Evolutionary conservation across 805 yeast genomes (phyloP).

Genomic region (Scheffersomyces lignosus): DNA sequence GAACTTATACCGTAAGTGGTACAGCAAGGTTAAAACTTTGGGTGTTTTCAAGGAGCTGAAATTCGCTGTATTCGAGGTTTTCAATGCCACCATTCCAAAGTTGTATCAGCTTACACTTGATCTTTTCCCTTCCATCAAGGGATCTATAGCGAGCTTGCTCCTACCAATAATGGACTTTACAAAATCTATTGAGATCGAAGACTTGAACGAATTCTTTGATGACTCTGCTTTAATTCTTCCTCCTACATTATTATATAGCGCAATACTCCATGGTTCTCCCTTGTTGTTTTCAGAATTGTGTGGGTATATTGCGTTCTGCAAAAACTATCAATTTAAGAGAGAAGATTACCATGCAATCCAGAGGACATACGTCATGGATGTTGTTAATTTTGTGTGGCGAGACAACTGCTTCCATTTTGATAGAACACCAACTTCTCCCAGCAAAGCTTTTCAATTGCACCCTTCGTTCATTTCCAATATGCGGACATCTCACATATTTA

Average conservation of each 20-base stretch:
- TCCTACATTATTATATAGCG: slow-evolving; percentile 35
- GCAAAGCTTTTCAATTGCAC: slow-evolving; percentile 41
- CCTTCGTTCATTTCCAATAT: slow-evolving; percentile 30
- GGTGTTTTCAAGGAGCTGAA: background rate
- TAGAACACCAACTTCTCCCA: slow-evolving; percentile 21
- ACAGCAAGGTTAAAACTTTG: background rate
- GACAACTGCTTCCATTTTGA: slow-evolving; percentile 49
- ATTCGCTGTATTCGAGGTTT: background rate
- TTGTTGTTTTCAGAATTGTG: slow-evolving; percentile 46
- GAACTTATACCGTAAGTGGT: background rate
- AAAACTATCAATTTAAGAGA: slow-evolving; percentile 29
- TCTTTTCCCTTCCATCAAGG: too few species aligned
- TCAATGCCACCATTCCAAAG: background rate
- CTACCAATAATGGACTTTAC: slow-evolving; percentile 3
- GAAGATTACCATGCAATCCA: slow-evolving; percentile 32
- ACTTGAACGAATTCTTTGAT: slow-evolving; percentile 7
- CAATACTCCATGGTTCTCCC: slow-evolving; percentile 45
- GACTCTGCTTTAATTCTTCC: slow-evolving; percentile 33
- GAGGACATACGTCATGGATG: slow-evolving; percentile 55
- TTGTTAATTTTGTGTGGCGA: slow-evolving; percentile 57
- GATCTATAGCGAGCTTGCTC: background rate
- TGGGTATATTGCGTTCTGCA: slow-evolving; percentile 45
- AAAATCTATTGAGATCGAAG: slow-evolving; percentile 7
- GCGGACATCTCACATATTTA: slow-evolving; percentile 29
- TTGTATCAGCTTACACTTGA: background rate